These are phyloP conservation scores for Pueraria montana DNA, from an alignment of 306 rosid genomes.

Conservation along the genomic window DNA sequence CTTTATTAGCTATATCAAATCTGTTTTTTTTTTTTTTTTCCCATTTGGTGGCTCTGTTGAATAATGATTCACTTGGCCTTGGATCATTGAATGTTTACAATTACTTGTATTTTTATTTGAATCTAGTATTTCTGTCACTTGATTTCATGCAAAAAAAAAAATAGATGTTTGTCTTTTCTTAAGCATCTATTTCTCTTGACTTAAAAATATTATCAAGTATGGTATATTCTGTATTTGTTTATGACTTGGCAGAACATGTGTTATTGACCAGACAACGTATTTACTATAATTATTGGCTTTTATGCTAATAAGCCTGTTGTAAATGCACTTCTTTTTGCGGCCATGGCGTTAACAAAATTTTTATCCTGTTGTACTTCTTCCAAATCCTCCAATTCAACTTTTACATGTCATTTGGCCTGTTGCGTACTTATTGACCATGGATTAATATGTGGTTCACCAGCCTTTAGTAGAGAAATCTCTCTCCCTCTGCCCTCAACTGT, in stretches of 20 bases:
- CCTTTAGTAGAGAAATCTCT: conserved; percentile 11
- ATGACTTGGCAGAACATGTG: not conserved
- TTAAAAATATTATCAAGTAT: not conserved
- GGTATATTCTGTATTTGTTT: not conserved
- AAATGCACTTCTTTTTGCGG: not conserved
- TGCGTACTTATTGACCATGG: too few species aligned
- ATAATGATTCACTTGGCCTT: not conserved
- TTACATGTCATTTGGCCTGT: conserved; percentile 1
- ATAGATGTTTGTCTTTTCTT: not conserved
- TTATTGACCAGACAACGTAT: not conserved
- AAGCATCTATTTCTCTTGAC: not conserved
- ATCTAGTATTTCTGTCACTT: not conserved
- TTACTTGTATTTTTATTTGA: not conserved
- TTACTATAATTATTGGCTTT: not conserved
- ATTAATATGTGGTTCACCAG: not conserved
- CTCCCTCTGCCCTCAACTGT: not conserved
- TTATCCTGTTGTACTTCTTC: conserved; percentile 8
- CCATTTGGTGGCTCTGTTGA: conserved; percentile 7
- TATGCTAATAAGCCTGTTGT: not conserved
- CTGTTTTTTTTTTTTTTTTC: not conserved
- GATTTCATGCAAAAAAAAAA: not conserved
- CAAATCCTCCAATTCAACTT: not conserved
- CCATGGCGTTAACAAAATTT: not conserved
- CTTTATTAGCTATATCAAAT: not conserved
- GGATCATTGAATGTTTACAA: not conserved